These are phyloP conservation scores for Trichoderma parareesei DNA, from an alignment of 495 filamentous ascomycete species.

Conservation along the genomic window DNA sequence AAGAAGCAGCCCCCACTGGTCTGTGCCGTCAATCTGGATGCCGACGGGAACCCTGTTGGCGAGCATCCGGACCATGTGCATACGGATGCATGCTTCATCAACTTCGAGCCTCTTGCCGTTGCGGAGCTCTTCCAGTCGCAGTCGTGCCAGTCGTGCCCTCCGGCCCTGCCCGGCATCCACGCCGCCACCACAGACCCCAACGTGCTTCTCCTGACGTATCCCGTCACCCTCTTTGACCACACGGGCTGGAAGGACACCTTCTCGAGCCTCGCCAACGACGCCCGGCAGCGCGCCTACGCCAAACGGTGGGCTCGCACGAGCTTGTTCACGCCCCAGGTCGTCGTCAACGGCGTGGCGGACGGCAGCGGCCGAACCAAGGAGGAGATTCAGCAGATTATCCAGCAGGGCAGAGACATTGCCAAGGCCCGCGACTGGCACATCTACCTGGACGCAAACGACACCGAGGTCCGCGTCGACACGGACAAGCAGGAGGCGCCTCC, in stretches of 20 bases:
- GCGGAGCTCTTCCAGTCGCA: constrained; percentile 20
- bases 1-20: constrained; percentile 17
- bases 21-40: constrained; percentile 14
- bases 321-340: constrained; percentile 17
- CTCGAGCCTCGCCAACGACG: constrained; percentile 12
- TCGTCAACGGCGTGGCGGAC: constrained; percentile 18
- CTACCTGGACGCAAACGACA: constrained; percentile 16
- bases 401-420: not conserved
- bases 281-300: constrained; percentile 17
- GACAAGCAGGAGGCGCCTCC: constrained; percentile 12
- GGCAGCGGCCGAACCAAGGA: constrained; percentile 14
- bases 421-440: constrained; percentile 16
- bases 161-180: constrained; percentile 16
- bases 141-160: constrained; percentile 18
- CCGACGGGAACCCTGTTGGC: constrained; percentile 11
- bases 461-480: constrained; percentile 16
- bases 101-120: constrained; percentile 16
- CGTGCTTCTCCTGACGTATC: constrained; percentile 17
- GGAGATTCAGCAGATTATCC: constrained; percentile 12
- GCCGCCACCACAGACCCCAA: constrained; percentile 15
- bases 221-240: constrained; percentile 20
- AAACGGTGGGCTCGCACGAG: constrained; percentile 13
- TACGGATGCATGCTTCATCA: constrained; percentile 18
- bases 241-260: constrained; percentile 20
- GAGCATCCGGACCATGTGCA: constrained; percentile 13